Evolutionary conservation across 768 basidiomycete genomes (phyloP), one percentile per base, ranked within the genome.

Genomic region (Kondoa malvinella): DNA sequence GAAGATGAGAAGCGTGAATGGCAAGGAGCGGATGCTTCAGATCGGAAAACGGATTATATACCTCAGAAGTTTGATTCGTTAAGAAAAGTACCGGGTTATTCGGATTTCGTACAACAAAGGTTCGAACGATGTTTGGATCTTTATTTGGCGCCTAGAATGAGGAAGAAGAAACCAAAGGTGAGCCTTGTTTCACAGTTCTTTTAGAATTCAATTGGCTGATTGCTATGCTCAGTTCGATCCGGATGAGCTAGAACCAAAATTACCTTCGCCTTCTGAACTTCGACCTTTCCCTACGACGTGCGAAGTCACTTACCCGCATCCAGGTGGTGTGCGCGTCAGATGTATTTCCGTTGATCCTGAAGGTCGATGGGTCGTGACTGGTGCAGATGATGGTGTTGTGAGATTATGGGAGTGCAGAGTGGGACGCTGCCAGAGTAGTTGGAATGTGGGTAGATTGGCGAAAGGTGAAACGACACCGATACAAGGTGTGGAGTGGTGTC

Each of bases 101-200:
- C 87, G 73, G 83, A 83, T 67, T 90, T 97, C 76, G 89, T 97
- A 73, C 88, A 94, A 76, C 87, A 97, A 71, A 84, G 91, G 59
- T 97, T 97, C 77, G 84, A 83, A 74, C 85, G 95, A 26, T 92
- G 94, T 77, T 83, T 99, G 34, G 95, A 99, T 77, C 81, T 99
- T 25, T 99, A 99, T 76, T 85, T 99, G 58, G 95, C 95, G 1
- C 94, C 95, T 34, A 83, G 95, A 59, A 84, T 95, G 70, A 87
- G 89, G 72, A 80, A 89, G 66, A 83, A 81, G 65, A 74, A 74
- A 58, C 78, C 78, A 56, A 90, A 89, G n/a, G n/a, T n/a, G n/a
- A n/a, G n/a, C n/a, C n/a, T n/a, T n/a, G n/a, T n/a, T n/a, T n/a
- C n/a, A n/a, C n/a, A n/a, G n/a, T n/a, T n/a, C n/a, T n/a, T n/a